Evolutionary conservation across 2,329 filamentous ascomycete genomes (phyloP), one percentile per base, ranked within the genome.

Genomic region (Erysiphe neolycopersici): DNA sequence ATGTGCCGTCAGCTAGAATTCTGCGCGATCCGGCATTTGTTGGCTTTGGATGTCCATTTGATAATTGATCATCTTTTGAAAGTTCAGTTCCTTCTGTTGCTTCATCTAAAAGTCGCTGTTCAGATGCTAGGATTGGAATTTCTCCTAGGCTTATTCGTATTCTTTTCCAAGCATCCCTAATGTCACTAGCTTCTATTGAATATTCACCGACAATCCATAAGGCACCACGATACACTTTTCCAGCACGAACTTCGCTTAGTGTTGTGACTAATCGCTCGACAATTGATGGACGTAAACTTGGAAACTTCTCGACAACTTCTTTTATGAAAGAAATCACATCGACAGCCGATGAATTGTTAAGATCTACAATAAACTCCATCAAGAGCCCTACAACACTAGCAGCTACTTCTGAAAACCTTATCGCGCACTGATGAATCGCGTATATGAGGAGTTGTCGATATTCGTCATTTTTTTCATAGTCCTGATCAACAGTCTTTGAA

Each of bases 251-350:
- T 60, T 98, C 89, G 53, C 77, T 77, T 38, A 98, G 67, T 1
- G 89, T 95, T 13, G 81, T 79, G 6, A 95, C 85, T 14, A 98
- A 66, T 47, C 85, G 79, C 54, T 79, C 74, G 6, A 95, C 78
- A 52, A 98, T 95, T 0, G 81, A 79, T 31, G 76, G 73, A 47
- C 89, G 76, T 46, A 98, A 69, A 53, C 81, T 76, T 8, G 89
- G 89, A 65, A 95, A 98, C 56, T 92, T 93, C 63, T 98, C 89
- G 6, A 95, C 87, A 3, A 98, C 89, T 59, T 98, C 89, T 63
- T 98, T 98, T 49, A 98, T 85, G 57, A 98, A 98, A 44, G 83
- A 85, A 56, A 98, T 95, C 44, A 98, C 87, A 60, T 98, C 89
- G 29, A 98, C 82, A 1, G 89, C 89, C 1, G 87, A 93, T 38